Evolutionary conservation across 108 stramenopile species (phyloP), one percentile per base, ranked within the genome.

Genomic region (Hondaea fermentalgiana): DNA sequence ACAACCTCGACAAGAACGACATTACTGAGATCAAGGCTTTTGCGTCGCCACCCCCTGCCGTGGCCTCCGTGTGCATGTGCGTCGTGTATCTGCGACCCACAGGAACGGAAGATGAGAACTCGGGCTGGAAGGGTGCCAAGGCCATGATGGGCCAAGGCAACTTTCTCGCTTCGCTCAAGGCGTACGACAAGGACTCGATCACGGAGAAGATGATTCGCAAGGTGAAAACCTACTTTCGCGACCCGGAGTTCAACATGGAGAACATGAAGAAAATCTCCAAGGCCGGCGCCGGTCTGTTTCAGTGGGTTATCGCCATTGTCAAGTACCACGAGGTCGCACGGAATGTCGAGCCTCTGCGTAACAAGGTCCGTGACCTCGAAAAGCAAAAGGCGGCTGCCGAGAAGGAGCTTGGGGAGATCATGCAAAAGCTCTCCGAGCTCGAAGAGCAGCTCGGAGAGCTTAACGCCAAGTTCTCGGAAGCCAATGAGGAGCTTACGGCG

Each of bases 281-380:
- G 72, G 95, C 95, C 8, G 95, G 93, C 4, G 42, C 90, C 28
- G 94, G 94, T n/a, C 89, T 95, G 53, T 60, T 95, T 2, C 87
- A 89, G 44, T 95, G 95, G 95, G 95, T 95, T 8, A 59, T 87
- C 53, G 94, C 95, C 44, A 94, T 95, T 87, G 51, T 87, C 60
- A 94, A 94, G 88, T 95, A 95, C 83, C 92, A 95, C 64, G 94
- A 95, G 12, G 93, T 95, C 3, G 95, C 95, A 35, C 88, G 88
- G 69, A 93, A 95, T 59, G 95, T 95, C 10, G 93, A 92, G 59
- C 95, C 95, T 4, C 72, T 95, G 5, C 76, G 90, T 23, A 72
- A 92, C 28, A 91, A 92, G 90, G 95, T 95, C 29, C 90, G 89
- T 21, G 93, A 92, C 17, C 92, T 94, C 93, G 94, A 95, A 88